These are phyloP conservation scores for Ophiosphaerella narmari DNA, from an alignment of 2,329 filamentous ascomycete species.

Conservation along the genomic window DNA sequence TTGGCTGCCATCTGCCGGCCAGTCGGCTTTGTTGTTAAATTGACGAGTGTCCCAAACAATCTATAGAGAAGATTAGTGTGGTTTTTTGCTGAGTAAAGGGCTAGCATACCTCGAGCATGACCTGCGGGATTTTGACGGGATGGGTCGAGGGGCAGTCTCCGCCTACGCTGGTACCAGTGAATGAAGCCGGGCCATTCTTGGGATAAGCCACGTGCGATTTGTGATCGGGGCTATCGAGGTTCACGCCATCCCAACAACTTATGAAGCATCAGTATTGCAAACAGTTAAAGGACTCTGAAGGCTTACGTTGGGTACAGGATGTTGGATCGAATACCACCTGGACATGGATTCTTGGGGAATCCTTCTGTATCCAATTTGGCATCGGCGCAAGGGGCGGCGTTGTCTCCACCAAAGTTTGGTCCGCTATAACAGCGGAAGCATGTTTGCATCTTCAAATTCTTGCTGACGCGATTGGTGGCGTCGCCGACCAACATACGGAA, in stretches of 20 bases:
- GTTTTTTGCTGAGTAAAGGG: neutral
- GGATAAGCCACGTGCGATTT: slow-evolving; percentile 56
- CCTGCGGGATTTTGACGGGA: slow-evolving; percentile 52
- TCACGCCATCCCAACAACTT: slow-evolving; percentile 54
- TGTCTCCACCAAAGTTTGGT: slow-evolving; percentile 52
- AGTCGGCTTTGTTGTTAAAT: slow-evolving; percentile 43
- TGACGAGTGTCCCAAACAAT: slow-evolving; percentile 50
- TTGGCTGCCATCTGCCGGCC: slow-evolving; percentile 34
- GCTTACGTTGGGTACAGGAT: slow-evolving; percentile 27
- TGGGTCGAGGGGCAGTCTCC: slow-evolving; percentile 49
- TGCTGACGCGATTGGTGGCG: slow-evolving; percentile 28
- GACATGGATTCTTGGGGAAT: slow-evolving; percentile 20
- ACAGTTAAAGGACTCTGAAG: neutral
- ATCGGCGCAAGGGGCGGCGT: slow-evolving; percentile 38
- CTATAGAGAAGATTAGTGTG: neutral
- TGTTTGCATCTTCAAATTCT: slow-evolving; percentile 38
- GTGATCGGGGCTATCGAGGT: slow-evolving; percentile 59
- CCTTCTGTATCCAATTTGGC: slow-evolving; percentile 18
- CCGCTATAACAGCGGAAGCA: slow-evolving; percentile 54
- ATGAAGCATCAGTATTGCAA: slow-evolving; percentile 23
- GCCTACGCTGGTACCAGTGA: slow-evolving; percentile 22
- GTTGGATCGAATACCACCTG: slow-evolving; percentile 30
- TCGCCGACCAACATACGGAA: slow-evolving; percentile 56
- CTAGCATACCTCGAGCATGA: slow-evolving; percentile 47
- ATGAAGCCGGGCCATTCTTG: slow-evolving; percentile 29